Base-by-base conservation (phyloP, 176 grass and related monocot genomes). In the Pontederia crassipes region DNA sequence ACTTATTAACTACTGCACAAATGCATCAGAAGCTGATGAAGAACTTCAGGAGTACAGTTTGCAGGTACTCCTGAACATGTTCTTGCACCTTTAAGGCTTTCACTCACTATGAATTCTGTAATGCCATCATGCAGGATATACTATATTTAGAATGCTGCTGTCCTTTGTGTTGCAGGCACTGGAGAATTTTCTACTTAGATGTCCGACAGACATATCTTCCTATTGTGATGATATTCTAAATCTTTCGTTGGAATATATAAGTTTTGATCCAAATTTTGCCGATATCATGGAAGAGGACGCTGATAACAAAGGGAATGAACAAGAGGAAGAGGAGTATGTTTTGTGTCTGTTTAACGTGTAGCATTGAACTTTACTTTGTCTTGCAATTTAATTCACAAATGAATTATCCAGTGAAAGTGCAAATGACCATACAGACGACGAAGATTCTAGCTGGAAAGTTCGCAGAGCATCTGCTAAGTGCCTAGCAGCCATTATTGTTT, bases 221-320 rank as follows among this genome's bases (percentile, higher is more conserved):
- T 80, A 86, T 73, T 91, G 84, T 72, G 88, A 85, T 55, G 68
- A 74, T 69, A 88, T 98, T 73, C 49, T 98, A 75, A 84, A 80
- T 82, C 84, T 98, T 71, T 78, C 84, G 57, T 82, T 98, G 76
- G 85, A 88, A 58, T 98, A 98, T 83, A 65, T 98, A 69, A 92
- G 88, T 72, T 98, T 92, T 79, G 93, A 98, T 77, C 93, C 93
- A 40, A 98, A 98, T 88, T 98, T 92, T 75, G 92, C 93, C 3
- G 93, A 92, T 70, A 83, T 63, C 73, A 92, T 98, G 93, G 93
- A 98, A 52, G 93, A 98, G 75, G 93, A 98, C 73, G 92, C 84
- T 52, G 93, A 98, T 46, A 68, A 89, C 71, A 87, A 88, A 75
- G 84, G 67, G 13, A 77, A 77, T 58, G 93, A 98, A 14, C 87